These are phyloP conservation scores for Aspergillus costaricaensis DNA, from an alignment of 2,329 filamentous ascomycete species.

Conservation along the genomic window DNA sequence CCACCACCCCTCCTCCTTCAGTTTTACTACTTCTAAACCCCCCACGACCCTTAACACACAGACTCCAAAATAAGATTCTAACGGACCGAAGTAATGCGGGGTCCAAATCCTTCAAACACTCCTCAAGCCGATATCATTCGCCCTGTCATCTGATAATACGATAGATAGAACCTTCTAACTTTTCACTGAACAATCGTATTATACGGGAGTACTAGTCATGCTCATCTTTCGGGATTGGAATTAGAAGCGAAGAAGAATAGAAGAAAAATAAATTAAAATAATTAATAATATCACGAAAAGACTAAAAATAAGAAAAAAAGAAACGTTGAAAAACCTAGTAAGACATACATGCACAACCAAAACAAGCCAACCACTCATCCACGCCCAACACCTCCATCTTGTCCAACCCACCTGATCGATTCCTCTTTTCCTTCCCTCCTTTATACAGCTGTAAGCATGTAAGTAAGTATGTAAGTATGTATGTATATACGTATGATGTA, in stretches of 20 bases:
- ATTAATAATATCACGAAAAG: too few relatives aligned
- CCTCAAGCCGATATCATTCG: background rate
- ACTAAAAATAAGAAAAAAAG: too few relatives aligned
- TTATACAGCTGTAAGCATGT: background rate
- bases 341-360: background rate
- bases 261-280: too few relatives aligned
- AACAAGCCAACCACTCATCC: too few relatives aligned
- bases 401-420: conserved; percentile 1
- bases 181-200: too few relatives aligned
- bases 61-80: conserved; percentile 3
- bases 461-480: background rate
- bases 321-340: background rate
- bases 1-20: too few relatives aligned
- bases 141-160: background rate
- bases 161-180: background rate
- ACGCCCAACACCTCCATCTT: too few relatives aligned
- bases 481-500: conserved; percentile 1
- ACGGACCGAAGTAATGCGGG: background rate
- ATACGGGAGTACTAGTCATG: too few relatives aligned
- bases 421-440: background rate
- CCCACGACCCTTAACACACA: background rate
- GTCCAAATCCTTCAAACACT: background rate
- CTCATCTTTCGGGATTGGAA: too few relatives aligned
- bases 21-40: background rate
- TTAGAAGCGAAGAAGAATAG: too few relatives aligned